Evolutionary conservation across 176 grass and related monocot genomes (phyloP), one percentile per base, ranked within the genome.

Genomic region (Elymus sibiricus): DNA sequence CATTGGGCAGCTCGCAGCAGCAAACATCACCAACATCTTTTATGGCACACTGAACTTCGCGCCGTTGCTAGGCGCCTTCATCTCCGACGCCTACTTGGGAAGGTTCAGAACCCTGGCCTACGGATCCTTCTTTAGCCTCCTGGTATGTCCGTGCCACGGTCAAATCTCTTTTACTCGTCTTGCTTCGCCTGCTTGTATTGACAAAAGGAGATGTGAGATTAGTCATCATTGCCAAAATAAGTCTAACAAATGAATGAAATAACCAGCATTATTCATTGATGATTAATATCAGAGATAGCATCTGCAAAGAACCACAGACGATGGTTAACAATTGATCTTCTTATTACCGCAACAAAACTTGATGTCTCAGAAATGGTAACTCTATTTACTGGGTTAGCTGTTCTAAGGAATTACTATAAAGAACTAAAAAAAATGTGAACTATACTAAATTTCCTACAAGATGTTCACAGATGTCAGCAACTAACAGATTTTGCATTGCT

Each of bases 1-100:
- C 74, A 42, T 83, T 26, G 80, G 75, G 32, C 40, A 72, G 32
- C 78, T 91, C 21, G 6, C 81, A 29, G 89, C 92, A 19, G 67
- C 83, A n/a, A 89, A 80, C 64, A 78, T 85, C 11, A 78, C 67
- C 72, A 94, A 83, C 89, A 85, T 89, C 42, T 89, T 89, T 78
- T 58, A 59, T 5, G 89, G 72, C 5, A 89, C 85, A 6, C 83
- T 72, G 11, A 88, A 94, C 90, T 83, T 91, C 10, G 69, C 82
- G 4, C 87, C 84, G 15, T 28, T 88, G 64, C 21, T 90, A 24
- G 85, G 87, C 8, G 87, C 87, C 27, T 91, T 87, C 87, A 56
- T 87, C 56, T 85, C 89, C 2, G 87, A 92, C 73, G 31, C 66
- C 55, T 90, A 92, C 59, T 38, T 86, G 66, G 90, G 87, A 78